A percentile compares a stretch with the other conserved stretches of the same genome.
Conservation (phyloP, 2,329 filamentous ascomycete species). For the Xylaria sp. region DNA sequence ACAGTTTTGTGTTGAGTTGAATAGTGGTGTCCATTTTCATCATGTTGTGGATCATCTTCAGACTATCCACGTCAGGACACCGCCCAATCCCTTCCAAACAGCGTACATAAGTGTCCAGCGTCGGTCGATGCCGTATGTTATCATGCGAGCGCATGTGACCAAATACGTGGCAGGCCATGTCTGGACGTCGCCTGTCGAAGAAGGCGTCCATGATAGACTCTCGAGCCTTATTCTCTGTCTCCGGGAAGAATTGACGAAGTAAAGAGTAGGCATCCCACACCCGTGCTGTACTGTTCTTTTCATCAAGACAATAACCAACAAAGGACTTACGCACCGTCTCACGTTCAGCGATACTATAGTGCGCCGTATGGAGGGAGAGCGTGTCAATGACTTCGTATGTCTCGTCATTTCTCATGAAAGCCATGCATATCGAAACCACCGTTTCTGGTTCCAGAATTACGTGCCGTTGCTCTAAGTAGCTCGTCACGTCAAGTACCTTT, state of each 20-base stretch:
- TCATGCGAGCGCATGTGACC: conserved; percentile 90
- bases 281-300: conserved; percentile 68
- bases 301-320: conserved; percentile 74
- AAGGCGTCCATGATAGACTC: conserved; percentile 83
- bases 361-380: conserved; percentile 77
- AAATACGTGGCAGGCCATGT: conserved; percentile 89
- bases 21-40: conserved; percentile 90
- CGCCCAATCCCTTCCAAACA: conserved; percentile 80
- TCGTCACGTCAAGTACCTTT: conserved; percentile 77
- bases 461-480: conserved; percentile 76
- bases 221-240: conserved; percentile 73
- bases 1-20: conserved; percentile 77
- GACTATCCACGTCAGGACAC: conserved; percentile 69
- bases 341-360: conserved; percentile 77
- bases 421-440: conserved; percentile 75
- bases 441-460: conserved; percentile 79
- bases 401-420: conserved; percentile 81
- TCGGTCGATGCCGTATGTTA: conserved; percentile 72
- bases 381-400: conserved; percentile 83
- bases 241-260: conserved; percentile 72
- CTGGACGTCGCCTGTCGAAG: conserved; percentile 78
- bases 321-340: conserved; percentile 73
- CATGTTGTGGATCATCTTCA: conserved; percentile 88
- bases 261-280: conserved; percentile 74
- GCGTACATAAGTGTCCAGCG: conserved; percentile 77